Percentiles rank a stretch among this genome's conserved stretches.
phyloP scores from a whole-genome alignment of 352 stramenopile species.

The Phytopythium ostracodes region DNA sequence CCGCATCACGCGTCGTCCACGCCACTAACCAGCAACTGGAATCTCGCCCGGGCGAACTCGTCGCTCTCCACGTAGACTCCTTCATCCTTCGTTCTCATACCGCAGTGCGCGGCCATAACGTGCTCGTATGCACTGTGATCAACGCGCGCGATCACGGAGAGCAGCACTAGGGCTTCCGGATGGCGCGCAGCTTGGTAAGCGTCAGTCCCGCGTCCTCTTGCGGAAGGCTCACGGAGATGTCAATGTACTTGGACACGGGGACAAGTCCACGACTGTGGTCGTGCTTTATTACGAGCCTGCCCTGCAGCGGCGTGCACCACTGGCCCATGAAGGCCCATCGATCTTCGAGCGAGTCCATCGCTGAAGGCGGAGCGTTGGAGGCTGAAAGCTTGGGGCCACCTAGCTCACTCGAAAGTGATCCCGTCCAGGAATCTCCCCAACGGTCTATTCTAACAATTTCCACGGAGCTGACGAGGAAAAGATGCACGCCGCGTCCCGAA shows the following conservation, averaged over 20 bases:
- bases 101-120: not conserved
- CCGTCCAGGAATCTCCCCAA: too few relatives aligned
- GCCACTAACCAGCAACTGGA: not conserved
- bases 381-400: too few relatives aligned
- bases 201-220: not conserved
- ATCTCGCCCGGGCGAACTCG: not conserved
- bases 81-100: not conserved
- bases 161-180: not conserved
- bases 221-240: not conserved
- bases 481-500: too few relatives aligned
- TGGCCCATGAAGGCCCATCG: not conserved
- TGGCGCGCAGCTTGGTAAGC: not conserved
- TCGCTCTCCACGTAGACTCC: not conserved
- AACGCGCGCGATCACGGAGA: not conserved
- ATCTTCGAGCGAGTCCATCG: not conserved
- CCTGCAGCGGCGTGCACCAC: not conserved
- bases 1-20: not conserved
- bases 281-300: not conserved
- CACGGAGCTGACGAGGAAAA: too few relatives aligned
- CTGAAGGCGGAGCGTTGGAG: too few relatives aligned
- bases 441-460: too few relatives aligned
- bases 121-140: not conserved
- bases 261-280: not conserved
- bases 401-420: too few relatives aligned
- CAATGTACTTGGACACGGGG: not conserved